These are phyloP conservation scores for Pythium guiyangense DNA, from an alignment of 352 stramenopile genomes.

Conservation along the genomic window DNA sequence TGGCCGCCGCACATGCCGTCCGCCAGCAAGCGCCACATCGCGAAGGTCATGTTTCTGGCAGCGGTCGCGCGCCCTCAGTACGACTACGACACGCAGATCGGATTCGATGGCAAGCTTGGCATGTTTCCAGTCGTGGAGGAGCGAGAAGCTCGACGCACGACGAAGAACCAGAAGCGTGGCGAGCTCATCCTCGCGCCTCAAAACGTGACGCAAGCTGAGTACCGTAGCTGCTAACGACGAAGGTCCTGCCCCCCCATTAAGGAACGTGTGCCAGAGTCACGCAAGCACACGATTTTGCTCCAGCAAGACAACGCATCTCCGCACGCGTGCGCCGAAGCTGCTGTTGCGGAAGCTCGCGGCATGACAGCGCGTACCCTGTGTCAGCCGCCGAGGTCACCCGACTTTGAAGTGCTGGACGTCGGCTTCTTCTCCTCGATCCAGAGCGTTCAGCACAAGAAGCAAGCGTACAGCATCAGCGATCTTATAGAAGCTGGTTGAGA, in stretches of 20 bases:
- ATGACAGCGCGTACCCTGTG: background rate
- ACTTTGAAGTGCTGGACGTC: slow-evolving; percentile 13
- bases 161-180: background rate
- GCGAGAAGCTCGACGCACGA: slow-evolving; percentile 3
- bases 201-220: background rate
- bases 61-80: background rate
- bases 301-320: slow-evolving; percentile 1
- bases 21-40: background rate
- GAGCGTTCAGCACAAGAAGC: slow-evolving; percentile 8
- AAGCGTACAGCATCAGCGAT: background rate
- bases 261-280: background rate
- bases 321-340: background rate
- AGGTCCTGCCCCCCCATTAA: background rate
- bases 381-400: slow-evolving; percentile 6
- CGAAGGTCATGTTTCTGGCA: background rate
- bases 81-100: slow-evolving; percentile 4
- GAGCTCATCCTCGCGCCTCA: background rate
- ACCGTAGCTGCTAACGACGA: background rate
- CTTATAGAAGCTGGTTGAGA: slow-evolving; percentile 4
- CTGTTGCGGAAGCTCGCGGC: background rate
- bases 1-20: background rate
- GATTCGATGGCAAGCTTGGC: slow-evolving; percentile 15
- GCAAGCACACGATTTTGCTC: background rate
- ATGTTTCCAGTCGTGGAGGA: slow-evolving; percentile 9
- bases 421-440: slow-evolving; percentile 14